phyloP scores from a whole-genome alignment of 305 asterid species.

The Rubia tinctorum region DNA sequence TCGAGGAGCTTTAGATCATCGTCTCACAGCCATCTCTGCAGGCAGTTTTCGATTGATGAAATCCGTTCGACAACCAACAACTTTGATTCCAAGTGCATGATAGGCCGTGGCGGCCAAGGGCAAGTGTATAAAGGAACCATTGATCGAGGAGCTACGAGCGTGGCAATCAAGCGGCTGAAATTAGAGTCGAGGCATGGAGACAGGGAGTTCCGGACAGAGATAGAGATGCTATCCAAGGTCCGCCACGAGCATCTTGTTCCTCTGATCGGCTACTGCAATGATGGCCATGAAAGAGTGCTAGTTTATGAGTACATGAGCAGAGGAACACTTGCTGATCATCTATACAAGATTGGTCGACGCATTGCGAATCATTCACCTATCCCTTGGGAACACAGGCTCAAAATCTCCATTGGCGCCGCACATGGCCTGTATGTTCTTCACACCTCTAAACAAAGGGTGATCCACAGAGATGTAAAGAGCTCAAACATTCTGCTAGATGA shows the following conservation, averaged over 20 bases:
- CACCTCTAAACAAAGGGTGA: conserved; percentile 42
- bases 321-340: conserved; percentile 61
- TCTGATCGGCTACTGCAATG: conserved; percentile 53
- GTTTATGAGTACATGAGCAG: conserved; percentile 49
- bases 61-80: conserved; percentile 58
- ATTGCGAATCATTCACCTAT: conserved; percentile 11
- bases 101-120: conserved; percentile 56
- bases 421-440: conserved; percentile 64
- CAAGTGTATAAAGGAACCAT: conserved; percentile 46
- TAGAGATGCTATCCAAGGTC: conserved; percentile 46
- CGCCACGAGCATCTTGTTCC: conserved; percentile 44
- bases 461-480: conserved; percentile 76
- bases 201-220: conserved; percentile 30
- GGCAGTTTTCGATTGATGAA: conserved; percentile 41
- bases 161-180: conserved; percentile 52
- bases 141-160: conserved; percentile 35
- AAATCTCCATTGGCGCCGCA: conserved; percentile 60
- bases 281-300: conserved; percentile 44
- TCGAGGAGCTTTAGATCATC: conserved; percentile 25
- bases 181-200: conserved; percentile 37
- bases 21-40: conserved; percentile 30
- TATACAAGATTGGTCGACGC: conserved; percentile 26
- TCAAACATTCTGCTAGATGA: conserved; percentile 66
- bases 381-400: conserved; percentile 42
- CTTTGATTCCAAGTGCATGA: conserved; percentile 40